Base-by-base conservation (phyloP, 2,329 filamentous ascomycete species). In the Coleophoma eucalyptorum region DNA sequence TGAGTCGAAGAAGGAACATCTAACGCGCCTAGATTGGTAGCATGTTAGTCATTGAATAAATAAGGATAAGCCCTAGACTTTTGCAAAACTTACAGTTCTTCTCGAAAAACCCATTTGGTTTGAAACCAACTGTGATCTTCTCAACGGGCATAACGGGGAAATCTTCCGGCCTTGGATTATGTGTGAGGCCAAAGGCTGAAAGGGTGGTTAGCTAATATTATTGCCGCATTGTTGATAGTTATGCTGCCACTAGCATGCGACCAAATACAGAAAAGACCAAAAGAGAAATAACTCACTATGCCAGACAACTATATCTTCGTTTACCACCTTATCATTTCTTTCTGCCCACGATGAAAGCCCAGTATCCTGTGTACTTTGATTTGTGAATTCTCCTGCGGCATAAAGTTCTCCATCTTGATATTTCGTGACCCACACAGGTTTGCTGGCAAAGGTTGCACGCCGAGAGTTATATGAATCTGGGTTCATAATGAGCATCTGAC, bases 101-200 rank as follows among this genome's bases (percentile, higher is more conserved):
- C 4, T 71, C 68, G 54, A 79, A 80, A 57, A 80, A 80, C 52
- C 79, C 78, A 3, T 71, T 72, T 1, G 77, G 76, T 56, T 76
- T 72, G 35, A 80, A 59, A 43, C 66, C 64, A 1, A 80, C 73
- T 56, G 70, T 71, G 13, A 78, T 62, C 12, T 69, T 76, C 65
- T 87, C 83, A 58, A 81, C 77, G 0, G 83, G 83, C 84, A 87
- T 87, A 38, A 87, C 79, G 1, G 83, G 83, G 67, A 86, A 87
- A 61, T 87, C 83, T 60, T 86, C 83, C 20, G 80, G 72, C 5
- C 83, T 70, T 0, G 82, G 81, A 26, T 84, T 79, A 56, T 87
- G 84, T 31, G 84, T 87, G 20, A 84, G 77, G 18, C 83, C 72
- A 59, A 76, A 77, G 3, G 79, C 26, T 26, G 26, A 8, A 26